Evolutionary conservation across 345 rosid species (phyloP).

Genomic region (Salix dunnii): DNA sequence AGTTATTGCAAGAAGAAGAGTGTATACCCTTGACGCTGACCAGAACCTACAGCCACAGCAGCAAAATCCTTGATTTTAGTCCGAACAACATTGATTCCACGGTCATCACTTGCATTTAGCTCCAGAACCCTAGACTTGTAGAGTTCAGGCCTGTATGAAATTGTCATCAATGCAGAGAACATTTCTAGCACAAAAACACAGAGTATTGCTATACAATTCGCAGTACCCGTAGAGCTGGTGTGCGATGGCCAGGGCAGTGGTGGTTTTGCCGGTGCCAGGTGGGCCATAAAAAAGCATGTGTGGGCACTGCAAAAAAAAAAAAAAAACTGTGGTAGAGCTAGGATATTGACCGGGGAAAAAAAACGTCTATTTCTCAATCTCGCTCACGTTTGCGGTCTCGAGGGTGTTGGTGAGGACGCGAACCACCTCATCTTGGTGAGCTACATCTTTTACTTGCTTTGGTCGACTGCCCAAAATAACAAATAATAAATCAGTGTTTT

Average conservation of each 20-base stretch:
- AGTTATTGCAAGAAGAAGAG: neutral
- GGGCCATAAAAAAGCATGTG: conserved; percentile 99
- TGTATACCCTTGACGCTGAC: conserved; percentile 61
- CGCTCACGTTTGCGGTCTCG: conserved; percentile 62
- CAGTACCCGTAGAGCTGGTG: conserved; percentile 85
- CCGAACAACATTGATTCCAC: conserved; percentile 93
- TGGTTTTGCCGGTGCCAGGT: conserved; percentile 95
- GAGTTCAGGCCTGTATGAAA: conserved; percentile 68
- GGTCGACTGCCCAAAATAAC: conserved; percentile 58
- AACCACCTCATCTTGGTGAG: conserved; percentile 96
- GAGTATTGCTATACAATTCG: neutral
- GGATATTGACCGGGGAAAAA: conserved; percentile 18
- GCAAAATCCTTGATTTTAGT: conserved; percentile 96
- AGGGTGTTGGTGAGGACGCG: conserved; percentile 96
- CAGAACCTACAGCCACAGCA: conserved; percentile 84
- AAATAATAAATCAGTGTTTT: neutral
- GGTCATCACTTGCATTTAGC: conserved; percentile 97
- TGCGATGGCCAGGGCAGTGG: conserved; percentile 92
- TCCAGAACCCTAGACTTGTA: conserved; percentile 93
- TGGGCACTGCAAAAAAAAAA: conserved; percentile 53
- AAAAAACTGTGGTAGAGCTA: conserved; percentile 9
- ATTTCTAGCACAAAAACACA: neutral
- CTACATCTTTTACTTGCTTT: conserved; percentile 84
- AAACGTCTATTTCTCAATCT: too few relatives aligned
- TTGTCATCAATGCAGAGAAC: neutral